These are phyloP conservation scores for Taphrina deformans DNA, from an alignment of 1,139 yeast species.

Conservation along the genomic window DNA sequence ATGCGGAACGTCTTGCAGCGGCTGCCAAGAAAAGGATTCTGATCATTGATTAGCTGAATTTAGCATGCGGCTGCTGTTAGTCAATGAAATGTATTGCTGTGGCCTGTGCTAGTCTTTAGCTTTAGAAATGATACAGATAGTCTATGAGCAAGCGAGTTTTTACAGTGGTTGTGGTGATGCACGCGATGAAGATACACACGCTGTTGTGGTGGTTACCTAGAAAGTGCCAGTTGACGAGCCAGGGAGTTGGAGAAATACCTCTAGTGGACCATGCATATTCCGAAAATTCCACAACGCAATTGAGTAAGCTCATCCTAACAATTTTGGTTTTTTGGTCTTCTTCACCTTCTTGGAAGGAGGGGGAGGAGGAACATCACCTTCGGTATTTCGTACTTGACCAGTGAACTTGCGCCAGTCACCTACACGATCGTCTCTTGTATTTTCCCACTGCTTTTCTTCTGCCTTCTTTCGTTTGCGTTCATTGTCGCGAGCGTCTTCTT, in stretches of 20 bases:
- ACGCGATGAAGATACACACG: background rate
- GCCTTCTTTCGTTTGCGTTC: conserved; percentile 48
- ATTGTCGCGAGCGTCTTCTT: conserved; percentile 45
- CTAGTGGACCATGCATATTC: background rate
- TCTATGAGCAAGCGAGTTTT: background rate
- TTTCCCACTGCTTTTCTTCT: conserved; percentile 60
- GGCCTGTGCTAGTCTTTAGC: background rate
- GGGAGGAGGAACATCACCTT: conserved; percentile 22
- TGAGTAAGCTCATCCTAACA: conserved; percentile 15
- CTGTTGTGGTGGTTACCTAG: background rate
- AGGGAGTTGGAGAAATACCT: background rate
- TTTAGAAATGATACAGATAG: background rate
- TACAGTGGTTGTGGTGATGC: no score
- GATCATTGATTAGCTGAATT: background rate
- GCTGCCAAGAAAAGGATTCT: conserved; percentile 5
- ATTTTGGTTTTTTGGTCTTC: conserved; percentile 42
- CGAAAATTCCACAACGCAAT: background rate
- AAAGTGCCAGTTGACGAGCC: conserved; percentile 3
- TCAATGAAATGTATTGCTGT: background rate
- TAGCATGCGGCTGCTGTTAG: no score
- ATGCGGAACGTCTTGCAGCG: background rate
- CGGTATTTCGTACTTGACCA: conserved; percentile 48
- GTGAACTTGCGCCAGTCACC: conserved; percentile 61
- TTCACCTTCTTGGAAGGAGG: conserved; percentile 45
- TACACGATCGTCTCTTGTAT: conserved; percentile 60